Evolutionary conservation across 257 asterid genomes (phyloP).

Genomic region (Rhazya stricta): DNA sequence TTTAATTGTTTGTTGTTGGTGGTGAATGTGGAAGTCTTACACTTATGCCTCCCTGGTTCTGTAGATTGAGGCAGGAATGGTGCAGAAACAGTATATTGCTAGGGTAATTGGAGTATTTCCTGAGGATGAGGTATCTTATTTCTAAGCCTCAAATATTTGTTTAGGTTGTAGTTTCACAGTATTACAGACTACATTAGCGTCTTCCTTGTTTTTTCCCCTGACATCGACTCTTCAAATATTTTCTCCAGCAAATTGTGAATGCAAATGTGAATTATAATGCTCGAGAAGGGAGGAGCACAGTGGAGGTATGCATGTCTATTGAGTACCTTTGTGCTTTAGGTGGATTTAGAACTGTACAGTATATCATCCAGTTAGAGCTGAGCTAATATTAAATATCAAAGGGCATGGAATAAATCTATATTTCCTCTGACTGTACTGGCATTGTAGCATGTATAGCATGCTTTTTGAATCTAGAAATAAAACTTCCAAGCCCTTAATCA

Average conservation of each 20-base stretch:
- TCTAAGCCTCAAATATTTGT: background rate
- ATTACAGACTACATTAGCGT: background rate
- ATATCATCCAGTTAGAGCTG: background rate
- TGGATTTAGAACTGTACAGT: background rate
- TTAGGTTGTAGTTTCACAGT: background rate
- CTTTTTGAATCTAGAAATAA: background rate
- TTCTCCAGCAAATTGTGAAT: conserved; percentile 73
- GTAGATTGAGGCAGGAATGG: conserved; percentile 82
- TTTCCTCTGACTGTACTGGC: background rate
- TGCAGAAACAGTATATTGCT: conserved; percentile 83
- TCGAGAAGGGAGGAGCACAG: conserved; percentile 80
- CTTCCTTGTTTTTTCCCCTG: conserved; percentile 4
- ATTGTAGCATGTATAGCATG: background rate
- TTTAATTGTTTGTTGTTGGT: background rate
- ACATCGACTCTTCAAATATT: conserved; percentile 7
- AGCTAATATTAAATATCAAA: background rate
- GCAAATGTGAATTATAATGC: conserved; percentile 64
- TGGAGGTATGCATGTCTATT: conserved; percentile 44
- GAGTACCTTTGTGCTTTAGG: background rate
- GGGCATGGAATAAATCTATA: background rate
- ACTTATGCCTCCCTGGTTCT: conserved; percentile 11
- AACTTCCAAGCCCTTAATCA: background rate
- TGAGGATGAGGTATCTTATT: conserved; percentile 60
- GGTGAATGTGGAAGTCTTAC: background rate
- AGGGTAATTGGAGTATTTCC: conserved; percentile 85